These are phyloP conservation scores for Neurospora pannonica DNA, from an alignment of 495 filamentous ascomycete species.

Conservation along the genomic window DNA sequence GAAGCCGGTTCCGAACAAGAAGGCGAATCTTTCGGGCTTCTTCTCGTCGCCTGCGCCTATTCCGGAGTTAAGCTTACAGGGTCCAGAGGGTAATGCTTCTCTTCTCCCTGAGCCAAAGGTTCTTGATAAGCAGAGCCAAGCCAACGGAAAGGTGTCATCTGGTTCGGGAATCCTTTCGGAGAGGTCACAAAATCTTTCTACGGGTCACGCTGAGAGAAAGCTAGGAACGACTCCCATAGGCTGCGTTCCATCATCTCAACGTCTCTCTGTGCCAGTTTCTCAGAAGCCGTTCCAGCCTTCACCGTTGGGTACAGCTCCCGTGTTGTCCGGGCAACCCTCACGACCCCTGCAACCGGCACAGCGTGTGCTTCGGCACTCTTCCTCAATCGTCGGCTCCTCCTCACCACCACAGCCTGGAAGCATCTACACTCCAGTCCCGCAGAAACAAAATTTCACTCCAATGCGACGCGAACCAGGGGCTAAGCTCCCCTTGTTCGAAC, in stretches of 20 bases:
- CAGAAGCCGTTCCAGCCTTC: not conserved
- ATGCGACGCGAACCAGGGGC: conserved; percentile 23
- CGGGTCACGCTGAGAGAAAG: not conserved
- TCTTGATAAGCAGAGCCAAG: not conserved
- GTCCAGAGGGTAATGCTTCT: not conserved
- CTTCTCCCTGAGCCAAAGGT: not conserved
- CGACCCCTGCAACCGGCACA: not conserved
- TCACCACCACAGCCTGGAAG: not conserved
- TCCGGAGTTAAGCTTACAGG: conserved; percentile 14
- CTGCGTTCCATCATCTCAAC: not conserved
- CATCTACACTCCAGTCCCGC: conserved; percentile 19
- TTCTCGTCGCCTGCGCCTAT: conserved; percentile 39
- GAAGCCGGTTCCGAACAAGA: conserved; percentile 14
- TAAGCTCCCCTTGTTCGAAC: conserved; percentile 24
- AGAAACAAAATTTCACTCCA: conserved; percentile 44
- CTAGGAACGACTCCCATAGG: not conserved
- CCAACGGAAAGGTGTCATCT: not conserved
- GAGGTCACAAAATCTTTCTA: not conserved
- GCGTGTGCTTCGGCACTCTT: not conserved
- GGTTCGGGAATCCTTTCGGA: not conserved
- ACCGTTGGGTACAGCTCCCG: not conserved
- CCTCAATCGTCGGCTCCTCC: not conserved
- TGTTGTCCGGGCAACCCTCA: not conserved
- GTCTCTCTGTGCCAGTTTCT: not conserved
- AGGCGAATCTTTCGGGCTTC: conserved; percentile 32